Conservation (phyloP, 2,329 filamentous ascomycete species). For the Neobulgaria alba region DNA sequence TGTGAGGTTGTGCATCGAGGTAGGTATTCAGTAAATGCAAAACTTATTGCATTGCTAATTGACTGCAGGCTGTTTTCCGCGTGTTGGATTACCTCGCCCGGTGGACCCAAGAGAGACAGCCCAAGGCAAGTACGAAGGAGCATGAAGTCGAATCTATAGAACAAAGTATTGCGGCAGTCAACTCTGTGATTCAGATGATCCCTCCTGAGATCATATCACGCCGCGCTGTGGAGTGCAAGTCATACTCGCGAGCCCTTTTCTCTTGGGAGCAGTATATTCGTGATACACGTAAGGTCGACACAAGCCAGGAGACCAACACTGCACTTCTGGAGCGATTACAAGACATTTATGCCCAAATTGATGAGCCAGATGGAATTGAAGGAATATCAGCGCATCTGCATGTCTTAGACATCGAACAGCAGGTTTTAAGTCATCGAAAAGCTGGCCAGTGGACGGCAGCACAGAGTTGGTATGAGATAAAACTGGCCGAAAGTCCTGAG, state of each 20-base stretch:
- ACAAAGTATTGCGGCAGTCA: slow-evolving; percentile 50
- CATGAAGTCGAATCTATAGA: slow-evolving; percentile 32
- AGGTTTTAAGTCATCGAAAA: slow-evolving; percentile 86
- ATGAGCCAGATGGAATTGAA: slow-evolving; percentile 93
- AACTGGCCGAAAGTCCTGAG: slow-evolving; percentile 69
- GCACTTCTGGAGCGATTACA: slow-evolving; percentile 71
- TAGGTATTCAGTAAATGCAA: slow-evolving; percentile 32
- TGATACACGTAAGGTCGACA: slow-evolving; percentile 29
- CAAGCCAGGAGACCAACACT: slow-evolving; percentile 38
- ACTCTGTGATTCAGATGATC: slow-evolving; percentile 60
- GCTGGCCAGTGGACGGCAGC: slow-evolving; percentile 89
- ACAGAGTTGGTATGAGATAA: slow-evolving; percentile 95
- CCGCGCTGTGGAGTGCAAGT: slow-evolving; percentile 86
- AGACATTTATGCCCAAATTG: slow-evolving; percentile 92
- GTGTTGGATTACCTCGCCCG: slow-evolving; percentile 85
- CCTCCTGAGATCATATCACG: slow-evolving; percentile 67
- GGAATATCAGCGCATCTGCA: slow-evolving; percentile 84
- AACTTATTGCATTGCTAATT: slow-evolving; percentile 18
- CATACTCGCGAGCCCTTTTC: slow-evolving; percentile 85
- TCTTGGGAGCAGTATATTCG: slow-evolving; percentile 90
- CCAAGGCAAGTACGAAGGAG: slow-evolving; percentile 11
- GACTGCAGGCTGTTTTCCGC: slow-evolving; percentile 68
- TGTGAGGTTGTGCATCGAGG: slow-evolving; percentile 79
- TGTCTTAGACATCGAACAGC: slow-evolving; percentile 84
- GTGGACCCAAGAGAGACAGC: slow-evolving; percentile 67